A percentile compares a stretch with the other conserved stretches of the same genome.
These are phyloP conservation scores for Saxispiralis lemnorum DNA, from an alignment of 495 filamentous ascomycete genomes.

Conservation along the genomic window DNA sequence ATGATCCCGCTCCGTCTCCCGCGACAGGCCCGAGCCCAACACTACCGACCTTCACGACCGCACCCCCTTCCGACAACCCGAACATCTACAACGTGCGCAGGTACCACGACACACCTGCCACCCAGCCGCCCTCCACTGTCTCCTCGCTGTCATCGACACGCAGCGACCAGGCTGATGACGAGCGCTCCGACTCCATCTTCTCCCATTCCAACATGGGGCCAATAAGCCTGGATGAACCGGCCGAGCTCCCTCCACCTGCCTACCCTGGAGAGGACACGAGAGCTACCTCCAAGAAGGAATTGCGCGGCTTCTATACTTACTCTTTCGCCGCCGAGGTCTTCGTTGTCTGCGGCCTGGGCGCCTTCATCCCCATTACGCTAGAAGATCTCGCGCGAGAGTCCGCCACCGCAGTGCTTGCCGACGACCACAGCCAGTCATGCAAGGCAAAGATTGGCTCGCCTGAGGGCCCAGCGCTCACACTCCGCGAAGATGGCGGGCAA, in stretches of 20 bases:
- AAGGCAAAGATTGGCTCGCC: slow-evolving; percentile 13
- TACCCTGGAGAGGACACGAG: slow-evolving; percentile 79
- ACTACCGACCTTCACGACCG: too few species aligned
- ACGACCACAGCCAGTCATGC: slow-evolving; percentile 12
- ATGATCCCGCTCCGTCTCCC: too few species aligned
- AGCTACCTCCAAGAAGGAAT: slow-evolving; percentile 68
- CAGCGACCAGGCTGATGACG: slow-evolving; percentile 26
- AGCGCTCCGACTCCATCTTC: slow-evolving; percentile 17
- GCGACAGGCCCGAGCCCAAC: too few species aligned
- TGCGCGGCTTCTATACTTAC: slow-evolving; percentile 90
- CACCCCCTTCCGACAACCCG: background rate
- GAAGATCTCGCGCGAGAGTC: slow-evolving; percentile 78
- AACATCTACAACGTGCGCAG: background rate
- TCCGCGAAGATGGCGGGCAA: background rate
- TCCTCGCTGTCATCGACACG: slow-evolving; percentile 18
- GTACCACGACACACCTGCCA: background rate
- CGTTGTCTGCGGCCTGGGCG: slow-evolving; percentile 76
- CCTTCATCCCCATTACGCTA: slow-evolving; percentile 90
- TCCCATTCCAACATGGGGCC: slow-evolving; percentile 17
- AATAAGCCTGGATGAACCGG: background rate
- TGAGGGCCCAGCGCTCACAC: slow-evolving; percentile 7
- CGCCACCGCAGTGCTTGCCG: slow-evolving; percentile 11
- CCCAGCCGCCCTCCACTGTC: slow-evolving; percentile 13
- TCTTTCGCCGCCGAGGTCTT: slow-evolving; percentile 94
- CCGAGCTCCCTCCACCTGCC: slow-evolving; percentile 19